A percentile compares a stretch with the other conserved stretches of the same genome.
Conservation (phyloP, 306 rosid species). For the Cucumis hystrix region DNA sequence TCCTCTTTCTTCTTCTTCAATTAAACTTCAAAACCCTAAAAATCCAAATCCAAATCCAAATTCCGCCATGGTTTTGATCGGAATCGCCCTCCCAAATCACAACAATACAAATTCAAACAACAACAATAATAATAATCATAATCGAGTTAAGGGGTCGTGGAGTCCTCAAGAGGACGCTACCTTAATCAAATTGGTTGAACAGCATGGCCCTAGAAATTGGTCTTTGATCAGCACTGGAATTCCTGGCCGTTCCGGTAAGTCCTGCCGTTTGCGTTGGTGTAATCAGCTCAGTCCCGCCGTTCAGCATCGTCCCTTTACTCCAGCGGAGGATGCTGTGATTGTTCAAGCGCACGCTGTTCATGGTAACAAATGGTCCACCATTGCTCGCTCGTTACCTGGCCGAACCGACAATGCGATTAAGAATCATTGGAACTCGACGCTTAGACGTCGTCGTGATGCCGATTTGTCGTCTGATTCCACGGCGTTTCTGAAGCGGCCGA, state of each 20-base stretch:
- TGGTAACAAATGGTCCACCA: constrained; percentile 93
- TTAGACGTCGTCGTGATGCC: constrained; percentile 34
- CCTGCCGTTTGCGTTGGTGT: constrained; percentile 82
- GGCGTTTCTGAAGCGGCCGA: not conserved
- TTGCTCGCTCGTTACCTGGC: constrained; percentile 74
- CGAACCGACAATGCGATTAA: constrained; percentile 89
- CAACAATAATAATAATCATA: not conserved
- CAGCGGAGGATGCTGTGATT: constrained; percentile 48
- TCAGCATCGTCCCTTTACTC: constrained; percentile 68
- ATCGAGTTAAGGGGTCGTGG: constrained; percentile 73
- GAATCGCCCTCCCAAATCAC: not conserved
- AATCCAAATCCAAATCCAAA: not conserved
- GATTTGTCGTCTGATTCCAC: constrained; percentile 4
- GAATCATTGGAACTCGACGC: constrained; percentile 93
- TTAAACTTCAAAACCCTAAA: too few species aligned
- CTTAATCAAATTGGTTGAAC: constrained; percentile 34
- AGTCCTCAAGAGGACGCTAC: constrained; percentile 66
- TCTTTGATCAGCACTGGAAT: constrained; percentile 56
- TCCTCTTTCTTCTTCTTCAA: not conserved
- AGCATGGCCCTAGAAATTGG: constrained; percentile 76
- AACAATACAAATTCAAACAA: not conserved
- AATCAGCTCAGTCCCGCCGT: constrained; percentile 90
- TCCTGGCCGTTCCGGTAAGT: constrained; percentile 79
- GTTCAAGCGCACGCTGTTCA: constrained; percentile 52
- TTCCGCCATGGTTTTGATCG: too few species aligned